Percentiles rank a stretch among this genome's conserved stretches.
Evolutionary conservation across 2,329 filamentous ascomycete genomes (phyloP).

Genomic region (Monilinia laxa): DNA sequence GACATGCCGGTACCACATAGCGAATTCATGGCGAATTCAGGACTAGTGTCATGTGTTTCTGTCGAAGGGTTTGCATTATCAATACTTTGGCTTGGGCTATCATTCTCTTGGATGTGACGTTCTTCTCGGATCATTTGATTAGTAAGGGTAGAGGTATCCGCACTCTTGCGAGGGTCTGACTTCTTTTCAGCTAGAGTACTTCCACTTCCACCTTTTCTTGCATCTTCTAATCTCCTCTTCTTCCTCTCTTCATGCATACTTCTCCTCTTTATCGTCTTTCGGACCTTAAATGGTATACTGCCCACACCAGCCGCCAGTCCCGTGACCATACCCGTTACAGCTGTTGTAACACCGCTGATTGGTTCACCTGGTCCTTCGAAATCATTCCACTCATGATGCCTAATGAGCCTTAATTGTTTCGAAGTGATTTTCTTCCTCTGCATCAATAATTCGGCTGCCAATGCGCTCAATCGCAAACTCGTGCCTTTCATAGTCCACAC

Average conservation of each 20-base stretch:
- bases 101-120: not conserved
- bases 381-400: slow-evolving; percentile 73
- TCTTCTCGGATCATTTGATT: slow-evolving; percentile 20
- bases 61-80: not conserved
- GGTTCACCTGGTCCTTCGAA: slow-evolving; percentile 75
- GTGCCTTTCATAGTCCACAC: slow-evolving; percentile 65
- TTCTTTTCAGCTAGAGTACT: slow-evolving; percentile 20
- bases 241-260: slow-evolving; percentile 49
- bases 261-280: slow-evolving; percentile 56
- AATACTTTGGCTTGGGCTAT: too few relatives aligned
- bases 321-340: slow-evolving; percentile 57
- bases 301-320: slow-evolving; percentile 63
- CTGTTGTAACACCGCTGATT: slow-evolving; percentile 63
- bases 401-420: slow-evolving; percentile 61
- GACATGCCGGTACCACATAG: not conserved
- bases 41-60: not conserved
- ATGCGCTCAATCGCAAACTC: slow-evolving; percentile 57
- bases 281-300: slow-evolving; percentile 61
- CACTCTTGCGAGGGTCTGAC: slow-evolving; percentile 5
- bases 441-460: slow-evolving; percentile 66
- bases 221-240: slow-evolving; percentile 35
- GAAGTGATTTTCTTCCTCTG: slow-evolving; percentile 60
- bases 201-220: slow-evolving; percentile 18
- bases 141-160: not conserved
- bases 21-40: not conserved